Percentiles rank a stretch among this genome's conserved stretches.
These are phyloP conservation scores for Saxispiralis lemnorum DNA, from an alignment of 495 filamentous ascomycete genomes.

Conservation along the genomic window DNA sequence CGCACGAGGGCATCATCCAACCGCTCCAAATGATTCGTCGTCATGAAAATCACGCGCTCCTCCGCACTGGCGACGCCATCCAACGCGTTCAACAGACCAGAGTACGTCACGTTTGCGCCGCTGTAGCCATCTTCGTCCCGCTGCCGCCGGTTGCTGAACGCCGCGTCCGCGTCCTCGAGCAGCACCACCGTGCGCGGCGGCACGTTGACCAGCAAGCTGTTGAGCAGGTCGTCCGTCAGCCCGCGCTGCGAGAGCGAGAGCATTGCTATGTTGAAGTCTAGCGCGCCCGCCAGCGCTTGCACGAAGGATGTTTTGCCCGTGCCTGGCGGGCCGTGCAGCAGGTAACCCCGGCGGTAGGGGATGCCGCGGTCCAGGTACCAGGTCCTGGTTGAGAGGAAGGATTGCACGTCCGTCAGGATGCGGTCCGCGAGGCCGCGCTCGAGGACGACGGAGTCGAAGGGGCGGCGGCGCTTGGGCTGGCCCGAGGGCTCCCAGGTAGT, in stretches of 20 bases:
- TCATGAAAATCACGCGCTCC: conserved; percentile 82
- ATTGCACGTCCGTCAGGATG: conserved; percentile 68
- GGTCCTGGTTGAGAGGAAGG: conserved; percentile 57
- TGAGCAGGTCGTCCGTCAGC: conserved; percentile 80
- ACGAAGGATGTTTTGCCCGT: conserved; percentile 95
- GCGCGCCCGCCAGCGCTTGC: conserved; percentile 74
- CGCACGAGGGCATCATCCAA: conserved; percentile 79
- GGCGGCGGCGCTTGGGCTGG: conserved; percentile 69
- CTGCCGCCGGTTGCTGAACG: conserved; percentile 60
- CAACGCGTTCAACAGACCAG: conserved; percentile 78
- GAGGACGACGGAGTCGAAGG: conserved; percentile 72
- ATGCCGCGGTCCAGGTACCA: conserved; percentile 96
- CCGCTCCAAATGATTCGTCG: conserved; percentile 82
- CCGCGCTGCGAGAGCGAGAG: conserved; percentile 86
- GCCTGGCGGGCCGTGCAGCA: conserved; percentile 84
- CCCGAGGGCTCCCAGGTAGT: conserved; percentile 74
- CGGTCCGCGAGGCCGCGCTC: conserved; percentile 70
- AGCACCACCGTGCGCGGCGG: conserved; percentile 72
- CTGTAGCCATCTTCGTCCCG: conserved; percentile 69
- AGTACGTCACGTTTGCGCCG: conserved; percentile 86
- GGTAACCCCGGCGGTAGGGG: conserved; percentile 82
- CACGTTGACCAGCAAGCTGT: conserved; percentile 71
- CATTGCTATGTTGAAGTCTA: conserved; percentile 89
- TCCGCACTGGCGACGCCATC: conserved; percentile 93
- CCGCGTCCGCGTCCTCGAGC: conserved; percentile 88